phyloP scores from a whole-genome alignment of 2,329 filamentous ascomycete genomes.

The Aspergillus ruber region DNA sequence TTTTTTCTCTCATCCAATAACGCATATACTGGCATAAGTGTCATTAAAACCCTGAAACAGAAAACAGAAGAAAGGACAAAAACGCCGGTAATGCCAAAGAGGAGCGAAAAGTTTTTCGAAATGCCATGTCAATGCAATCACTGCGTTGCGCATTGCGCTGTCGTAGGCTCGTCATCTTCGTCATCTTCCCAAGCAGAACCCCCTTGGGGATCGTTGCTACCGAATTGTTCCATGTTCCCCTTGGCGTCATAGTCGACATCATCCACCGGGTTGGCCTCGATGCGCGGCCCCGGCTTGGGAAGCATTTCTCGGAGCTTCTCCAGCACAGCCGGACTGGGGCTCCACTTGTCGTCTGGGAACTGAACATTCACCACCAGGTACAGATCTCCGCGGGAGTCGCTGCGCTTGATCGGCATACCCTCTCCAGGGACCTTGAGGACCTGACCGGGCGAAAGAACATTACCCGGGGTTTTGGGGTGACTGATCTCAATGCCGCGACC shows the following conservation, averaged over 20 bases:
- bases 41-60: constrained; percentile 5
- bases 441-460: constrained; percentile 75
- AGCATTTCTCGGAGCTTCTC: constrained; percentile 68
- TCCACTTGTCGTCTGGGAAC: constrained; percentile 84
- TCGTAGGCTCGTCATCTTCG: constrained; percentile 39
- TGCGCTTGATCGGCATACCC: constrained; percentile 89
- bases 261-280: constrained; percentile 69
- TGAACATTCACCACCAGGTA: constrained; percentile 80
- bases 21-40: too few species aligned
- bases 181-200: constrained; percentile 45
- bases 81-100: constrained; percentile 27
- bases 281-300: constrained; percentile 55
- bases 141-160: constrained; percentile 45
- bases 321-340: constrained; percentile 63
- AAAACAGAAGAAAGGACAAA: constrained; percentile 6
- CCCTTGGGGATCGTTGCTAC: constrained; percentile 37
- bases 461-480: constrained; percentile 68
- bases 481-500: constrained; percentile 80
- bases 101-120: constrained; percentile 3
- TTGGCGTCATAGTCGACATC: constrained; percentile 83
- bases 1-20: too few species aligned
- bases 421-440: constrained; percentile 80
- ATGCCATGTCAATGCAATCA: constrained; percentile 21
- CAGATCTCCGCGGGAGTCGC: constrained; percentile 76
- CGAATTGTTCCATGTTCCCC: constrained; percentile 68